Evolutionary conservation across 768 basidiomycete genomes (phyloP), one percentile per base, ranked within the genome.

Genomic region (Glaciozyma martinii): DNA sequence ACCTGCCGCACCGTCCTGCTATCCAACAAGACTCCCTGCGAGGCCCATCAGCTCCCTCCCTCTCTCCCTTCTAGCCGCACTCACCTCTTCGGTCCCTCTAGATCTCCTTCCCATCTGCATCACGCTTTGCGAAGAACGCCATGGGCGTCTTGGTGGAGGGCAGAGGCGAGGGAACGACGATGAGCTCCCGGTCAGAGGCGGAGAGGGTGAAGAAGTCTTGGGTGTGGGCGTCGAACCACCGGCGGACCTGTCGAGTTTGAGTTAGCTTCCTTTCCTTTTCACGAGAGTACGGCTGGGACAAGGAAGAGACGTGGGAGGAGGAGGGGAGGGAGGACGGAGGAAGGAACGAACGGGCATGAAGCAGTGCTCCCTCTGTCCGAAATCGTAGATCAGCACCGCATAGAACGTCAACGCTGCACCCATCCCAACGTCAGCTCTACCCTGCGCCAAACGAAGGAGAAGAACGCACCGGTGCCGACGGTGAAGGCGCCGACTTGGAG

Each of bases 181-280:
- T 50, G n/a, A 66, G 60, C 29, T 59, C 52, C 13, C 68, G 62
- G 37, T 70, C 68, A 21, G 46, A 56, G 7, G 54, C 65, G 7
- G 68, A 64, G 32, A 70, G 65, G 53, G 68, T 70, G 55, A 70
- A 70, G 65, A 70, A 58, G 16, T 60, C 61, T 3, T 40, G 25
- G 12, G 68, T 66, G 32, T 66, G 63, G 15, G 27, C 57, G 43
- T 70, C 68, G 43, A 70, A 63, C 60, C 62, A 70, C 21, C 68
- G 32, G 19, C 68, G 62, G 33, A 70, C 53, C 68, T 70, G 67
- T 55, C 13, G 54, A 21, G 4, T 4, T 19, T 18, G 4, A 23
- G 3, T 21, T 16, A n/a, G 18, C 15, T 10, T 27, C 37, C 15
- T 8, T n/a, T n/a, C n/a, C n/a, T n/a, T n/a, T n/a, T n/a, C n/a